Evolutionary conservation across 225 moss, liverwort and hornwort species (phyloP).

Genomic region (Neckera pumila): DNA sequence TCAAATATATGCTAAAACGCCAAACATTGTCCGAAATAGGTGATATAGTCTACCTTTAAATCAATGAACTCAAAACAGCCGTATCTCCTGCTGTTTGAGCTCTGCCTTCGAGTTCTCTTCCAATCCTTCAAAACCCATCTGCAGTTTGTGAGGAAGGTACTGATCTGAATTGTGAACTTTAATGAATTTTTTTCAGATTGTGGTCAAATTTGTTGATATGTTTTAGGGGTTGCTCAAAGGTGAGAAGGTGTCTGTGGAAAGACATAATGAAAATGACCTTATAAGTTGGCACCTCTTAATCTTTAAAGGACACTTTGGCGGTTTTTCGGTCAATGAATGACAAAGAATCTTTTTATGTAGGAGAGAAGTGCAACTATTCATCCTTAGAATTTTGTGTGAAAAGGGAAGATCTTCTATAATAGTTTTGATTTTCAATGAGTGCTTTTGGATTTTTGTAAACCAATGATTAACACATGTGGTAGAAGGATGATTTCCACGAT

Average conservation of each 20-base stretch:
- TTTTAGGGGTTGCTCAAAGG: background rate
- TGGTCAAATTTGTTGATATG: no score
- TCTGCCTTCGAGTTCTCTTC: background rate
- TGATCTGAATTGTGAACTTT: background rate
- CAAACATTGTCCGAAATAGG: no score
- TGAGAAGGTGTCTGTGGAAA: background rate
- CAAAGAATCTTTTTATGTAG: fast-evolving
- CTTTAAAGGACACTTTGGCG: background rate
- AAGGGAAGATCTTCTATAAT: fast-evolving
- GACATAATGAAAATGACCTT: background rate
- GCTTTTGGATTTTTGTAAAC: fast-evolving
- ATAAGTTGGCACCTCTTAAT: background rate
- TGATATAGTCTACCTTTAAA: background rate
- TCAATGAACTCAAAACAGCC: background rate
- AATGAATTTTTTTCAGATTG: background rate
- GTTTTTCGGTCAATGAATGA: background rate
- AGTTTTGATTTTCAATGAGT: background rate
- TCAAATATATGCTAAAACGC: no score
- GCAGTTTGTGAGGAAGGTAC: background rate
- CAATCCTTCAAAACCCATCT: background rate
- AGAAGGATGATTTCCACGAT: fast-evolving
- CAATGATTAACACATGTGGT: no score
- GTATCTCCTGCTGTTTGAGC: background rate
- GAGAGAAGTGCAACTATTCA: fast-evolving
- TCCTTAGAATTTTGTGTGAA: background rate